A percentile compares a stretch with the other conserved stretches of the same genome.
These are phyloP conservation scores for Macrophomina tecta DNA, from an alignment of 2,329 filamentous ascomycete genomes.

Conservation along the genomic window DNA sequence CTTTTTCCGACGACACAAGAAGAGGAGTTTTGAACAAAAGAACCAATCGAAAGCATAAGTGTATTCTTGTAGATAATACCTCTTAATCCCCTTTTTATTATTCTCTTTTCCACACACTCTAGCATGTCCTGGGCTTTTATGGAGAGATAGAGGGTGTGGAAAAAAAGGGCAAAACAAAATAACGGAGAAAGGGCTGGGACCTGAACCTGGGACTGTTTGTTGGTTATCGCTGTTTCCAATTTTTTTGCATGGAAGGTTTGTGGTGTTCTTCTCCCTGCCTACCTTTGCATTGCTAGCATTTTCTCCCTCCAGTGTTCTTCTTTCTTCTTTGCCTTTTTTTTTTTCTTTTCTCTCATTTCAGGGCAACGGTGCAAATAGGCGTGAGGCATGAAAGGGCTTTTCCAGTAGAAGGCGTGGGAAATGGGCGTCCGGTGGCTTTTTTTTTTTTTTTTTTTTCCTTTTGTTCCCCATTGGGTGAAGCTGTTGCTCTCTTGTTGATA, in stretches of 20 bases:
- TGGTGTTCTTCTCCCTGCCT: neutral
- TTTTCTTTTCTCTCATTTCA: too few relatives aligned
- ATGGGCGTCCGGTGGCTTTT: too few relatives aligned
- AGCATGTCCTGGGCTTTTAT: neutral
- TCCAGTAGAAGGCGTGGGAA: too few relatives aligned
- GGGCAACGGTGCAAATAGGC: too few relatives aligned
- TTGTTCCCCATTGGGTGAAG: too few relatives aligned
- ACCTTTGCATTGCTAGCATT: constrained; percentile 24
- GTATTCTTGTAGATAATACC: constrained; percentile 24
- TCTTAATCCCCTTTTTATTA: neutral
- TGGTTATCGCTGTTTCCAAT: too few relatives aligned
- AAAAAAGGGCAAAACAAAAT: neutral
- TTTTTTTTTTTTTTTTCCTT: too few relatives aligned
- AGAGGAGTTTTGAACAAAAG: neutral
- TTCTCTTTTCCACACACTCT: neutral
- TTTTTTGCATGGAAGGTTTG: too few relatives aligned
- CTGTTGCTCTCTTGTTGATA: too few relatives aligned
- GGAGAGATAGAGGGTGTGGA: neutral
- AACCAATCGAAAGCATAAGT: neutral
- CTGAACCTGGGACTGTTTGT: neutral
- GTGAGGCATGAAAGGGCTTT: too few relatives aligned
- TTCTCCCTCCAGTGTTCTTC: too few relatives aligned
- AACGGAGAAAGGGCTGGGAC: constrained; percentile 7
- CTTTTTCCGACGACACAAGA: neutral
- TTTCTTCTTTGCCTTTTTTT: too few relatives aligned